Base-by-base conservation (phyloP, 2,329 filamentous ascomycete genomes). In the Acephala macrosclerotiorum region DNA sequence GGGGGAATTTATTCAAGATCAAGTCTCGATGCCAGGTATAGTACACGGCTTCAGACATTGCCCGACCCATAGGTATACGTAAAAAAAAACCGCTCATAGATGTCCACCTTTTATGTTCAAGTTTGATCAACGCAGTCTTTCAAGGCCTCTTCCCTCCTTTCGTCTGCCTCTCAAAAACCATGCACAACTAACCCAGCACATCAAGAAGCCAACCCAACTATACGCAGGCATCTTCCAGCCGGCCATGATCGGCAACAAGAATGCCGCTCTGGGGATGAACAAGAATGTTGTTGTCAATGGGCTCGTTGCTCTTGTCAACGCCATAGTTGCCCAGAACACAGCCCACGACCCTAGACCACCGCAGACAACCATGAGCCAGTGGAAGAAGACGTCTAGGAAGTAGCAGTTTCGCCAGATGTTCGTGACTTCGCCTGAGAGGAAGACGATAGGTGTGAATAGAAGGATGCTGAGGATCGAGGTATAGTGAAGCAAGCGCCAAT, bases 351-450 rank as follows among this genome's bases (percentile, higher is more conserved):
- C 82, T 7, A 83, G 72, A 1, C 81, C 81, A 2, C 82, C 82
- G 63, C 82, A 82, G 3, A 81, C 70, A 45, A 82, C 80, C 79
- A 85, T 82, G 49, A 85, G 75, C 84, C 84, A 86, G 75, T 85
- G 85, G 73, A 83, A 86, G 2, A 83, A 82, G 0, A 85, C 81
- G 64, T 86, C 84, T 12, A 86, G 78, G 74, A 85, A 82, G 61
- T 85, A 84, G 63, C 84, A 84, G 66, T 85, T 85, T 20, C 81
- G 79, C 60, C 77, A 77, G 38, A 86, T 84, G 63, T 82, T 78
- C 5, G 75, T 72, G 1, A 84, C 70, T 60, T 85, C 84, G 36
- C 84, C 84, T 1, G 81, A 83, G 20, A 86, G 67, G 29, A 85
- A 71, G 22, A 84, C 79, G 51, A 85, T 78, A 0, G 84, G 84